These are phyloP conservation scores for Fusarium sp. DNA, from an alignment of 2,329 filamentous ascomycete genomes.

Conservation along the genomic window DNA sequence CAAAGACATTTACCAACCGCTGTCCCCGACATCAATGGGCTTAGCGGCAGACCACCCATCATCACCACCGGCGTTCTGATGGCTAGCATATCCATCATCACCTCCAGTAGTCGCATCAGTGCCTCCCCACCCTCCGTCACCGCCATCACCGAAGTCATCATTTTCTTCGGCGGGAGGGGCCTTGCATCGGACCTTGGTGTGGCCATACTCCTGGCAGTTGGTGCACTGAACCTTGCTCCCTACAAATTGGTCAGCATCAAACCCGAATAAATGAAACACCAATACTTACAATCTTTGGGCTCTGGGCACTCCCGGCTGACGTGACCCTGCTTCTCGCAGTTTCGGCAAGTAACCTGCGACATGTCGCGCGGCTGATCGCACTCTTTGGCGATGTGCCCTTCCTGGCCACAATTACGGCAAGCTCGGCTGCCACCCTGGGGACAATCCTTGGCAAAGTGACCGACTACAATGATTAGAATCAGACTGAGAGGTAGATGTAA, in stretches of 20 bases:
- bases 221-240: slow-evolving; percentile 57
- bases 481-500: neutral
- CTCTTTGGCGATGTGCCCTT: slow-evolving; percentile 68
- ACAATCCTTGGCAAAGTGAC: slow-evolving; percentile 74
- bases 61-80: slow-evolving; percentile 10
- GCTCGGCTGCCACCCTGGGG: slow-evolving; percentile 68
- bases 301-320: slow-evolving; percentile 72
- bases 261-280: neutral
- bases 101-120: slow-evolving; percentile 4
- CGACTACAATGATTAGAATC: slow-evolving; percentile 55
- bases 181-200: slow-evolving; percentile 57
- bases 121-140: slow-evolving; percentile 21
- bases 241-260: slow-evolving; percentile 41
- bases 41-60: slow-evolving; percentile 20
- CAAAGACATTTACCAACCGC: slow-evolving; percentile 35
- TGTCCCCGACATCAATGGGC: neutral
- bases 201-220: slow-evolving; percentile 56
- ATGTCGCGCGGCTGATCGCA: slow-evolving; percentile 62
- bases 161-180: slow-evolving; percentile 42
- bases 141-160: slow-evolving; percentile 26
- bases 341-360: slow-evolving; percentile 67
- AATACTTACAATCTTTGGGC: slow-evolving; percentile 58
- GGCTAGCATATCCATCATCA: slow-evolving; percentile 14
- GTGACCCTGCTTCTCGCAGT: slow-evolving; percentile 72
- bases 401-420: slow-evolving; percentile 73